Evolutionary conservation across 192 early-diverging fungal species (phyloP).

Genomic region (Geranomyces variabilis): DNA sequence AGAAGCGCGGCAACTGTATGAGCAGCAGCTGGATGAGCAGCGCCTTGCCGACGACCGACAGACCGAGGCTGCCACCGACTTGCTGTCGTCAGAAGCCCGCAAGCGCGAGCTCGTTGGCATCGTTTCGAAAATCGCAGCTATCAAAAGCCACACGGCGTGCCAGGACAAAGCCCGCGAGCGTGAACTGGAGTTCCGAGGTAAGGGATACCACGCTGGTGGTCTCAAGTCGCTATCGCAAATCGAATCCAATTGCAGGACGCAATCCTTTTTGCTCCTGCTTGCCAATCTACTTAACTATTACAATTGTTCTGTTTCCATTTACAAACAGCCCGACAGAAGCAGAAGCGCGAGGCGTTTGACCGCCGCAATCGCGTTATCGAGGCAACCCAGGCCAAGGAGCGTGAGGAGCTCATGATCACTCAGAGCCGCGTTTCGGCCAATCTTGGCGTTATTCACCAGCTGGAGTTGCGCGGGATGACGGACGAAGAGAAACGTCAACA

Average conservation of each 20-base stretch:
- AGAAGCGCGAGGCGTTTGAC: slow-evolving; percentile 33
- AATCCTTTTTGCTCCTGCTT: too few species aligned
- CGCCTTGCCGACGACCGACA: slow-evolving; percentile 19
- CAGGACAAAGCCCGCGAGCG: slow-evolving; percentile 30
- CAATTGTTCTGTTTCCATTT: too few species aligned
- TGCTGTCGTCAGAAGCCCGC: slow-evolving; percentile 17
- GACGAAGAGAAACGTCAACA: neutral
- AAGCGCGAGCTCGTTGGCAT: slow-evolving; percentile 25
- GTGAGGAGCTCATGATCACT: slow-evolving; percentile 9
- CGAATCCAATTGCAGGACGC: too few species aligned
- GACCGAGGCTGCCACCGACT: slow-evolving; percentile 21
- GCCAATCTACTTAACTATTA: too few species aligned
- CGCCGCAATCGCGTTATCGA: slow-evolving; percentile 14
- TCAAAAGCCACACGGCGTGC: slow-evolving; percentile 20
- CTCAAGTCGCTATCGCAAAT: too few species aligned
- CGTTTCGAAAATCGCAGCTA: slow-evolving; percentile 12
- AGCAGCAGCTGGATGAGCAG: slow-evolving; percentile 26
- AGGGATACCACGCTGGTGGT: too few species aligned
- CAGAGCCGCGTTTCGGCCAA: slow-evolving; percentile 22
- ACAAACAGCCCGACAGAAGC: slow-evolving; percentile 10
- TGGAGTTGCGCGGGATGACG: slow-evolving; percentile 26
- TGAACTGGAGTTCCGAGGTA: slow-evolving; percentile 27
- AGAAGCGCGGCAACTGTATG: slow-evolving; percentile 29
- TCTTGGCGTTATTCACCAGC: slow-evolving; percentile 22
- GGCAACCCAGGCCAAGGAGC: slow-evolving; percentile 16